Conservation (phyloP, 2,329 filamentous ascomycete genomes). For the Coleophoma eucalyptorum region DNA sequence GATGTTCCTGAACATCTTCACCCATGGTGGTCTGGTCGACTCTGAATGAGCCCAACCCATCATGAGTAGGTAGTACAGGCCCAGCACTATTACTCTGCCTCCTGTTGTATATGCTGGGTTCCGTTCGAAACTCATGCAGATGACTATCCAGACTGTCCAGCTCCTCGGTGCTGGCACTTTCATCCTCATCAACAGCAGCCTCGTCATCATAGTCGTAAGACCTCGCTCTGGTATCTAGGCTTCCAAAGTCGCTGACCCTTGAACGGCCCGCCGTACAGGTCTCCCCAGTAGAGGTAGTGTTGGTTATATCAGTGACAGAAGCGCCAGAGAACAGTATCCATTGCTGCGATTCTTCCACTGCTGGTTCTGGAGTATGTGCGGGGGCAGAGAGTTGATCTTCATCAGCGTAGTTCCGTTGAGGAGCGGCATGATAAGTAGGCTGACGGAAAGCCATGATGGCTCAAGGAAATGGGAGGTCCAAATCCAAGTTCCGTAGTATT, state of each 20-base stretch:
- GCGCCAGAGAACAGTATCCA: slow-evolving; percentile 93
- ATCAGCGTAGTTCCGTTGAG: slow-evolving; percentile 32
- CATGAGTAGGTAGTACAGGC: slow-evolving; percentile 82
- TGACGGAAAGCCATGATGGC: slow-evolving; percentile 56
- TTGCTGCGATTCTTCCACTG: slow-evolving; percentile 76
- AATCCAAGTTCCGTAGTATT: too few relatives aligned
- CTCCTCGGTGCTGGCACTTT: slow-evolving; percentile 68
- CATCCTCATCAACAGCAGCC: slow-evolving; percentile 42
- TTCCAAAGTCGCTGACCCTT: slow-evolving; percentile 76
- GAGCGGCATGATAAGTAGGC: slow-evolving; percentile 48
- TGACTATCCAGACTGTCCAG: slow-evolving; percentile 93
- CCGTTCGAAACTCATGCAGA: slow-evolving; percentile 78
- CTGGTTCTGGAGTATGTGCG: slow-evolving; percentile 3
- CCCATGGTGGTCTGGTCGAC: slow-evolving; percentile 52
- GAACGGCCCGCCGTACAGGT: slow-evolving; percentile 69
- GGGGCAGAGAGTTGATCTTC: slow-evolving; percentile 23
- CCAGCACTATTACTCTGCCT: slow-evolving; percentile 9
- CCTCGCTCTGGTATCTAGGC: slow-evolving; percentile 64
- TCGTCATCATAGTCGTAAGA: slow-evolving; percentile 55
- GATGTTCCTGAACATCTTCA: slow-evolving; percentile 68
- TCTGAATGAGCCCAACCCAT: slow-evolving; percentile 85
- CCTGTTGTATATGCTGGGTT: slow-evolving; percentile 30
- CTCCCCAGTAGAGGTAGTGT: slow-evolving; percentile 59
- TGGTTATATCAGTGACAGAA: slow-evolving; percentile 65
- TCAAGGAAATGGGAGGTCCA: neutral